phyloP scores from a whole-genome alignment of 306 rosid species.

The Cucurbita moschata region DNA sequence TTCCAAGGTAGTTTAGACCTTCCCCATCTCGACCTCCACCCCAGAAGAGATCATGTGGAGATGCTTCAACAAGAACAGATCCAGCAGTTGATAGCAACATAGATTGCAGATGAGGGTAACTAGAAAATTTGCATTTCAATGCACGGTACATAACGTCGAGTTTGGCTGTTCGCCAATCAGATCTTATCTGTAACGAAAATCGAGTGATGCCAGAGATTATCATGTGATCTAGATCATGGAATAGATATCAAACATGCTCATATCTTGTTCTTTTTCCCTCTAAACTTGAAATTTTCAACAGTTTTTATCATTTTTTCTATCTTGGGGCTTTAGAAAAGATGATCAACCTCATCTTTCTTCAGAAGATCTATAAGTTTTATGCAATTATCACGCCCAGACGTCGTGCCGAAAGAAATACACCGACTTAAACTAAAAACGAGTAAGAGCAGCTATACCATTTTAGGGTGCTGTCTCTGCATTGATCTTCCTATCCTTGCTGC shows the following conservation, averaged over 20 bases:
- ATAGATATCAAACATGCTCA: neutral
- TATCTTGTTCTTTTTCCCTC: neutral
- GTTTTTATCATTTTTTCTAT: neutral
- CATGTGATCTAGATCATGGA: neutral
- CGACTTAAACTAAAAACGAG: neutral
- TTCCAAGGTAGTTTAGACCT: conserved; percentile 80
- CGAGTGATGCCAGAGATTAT: neutral
- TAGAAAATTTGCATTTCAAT: conserved; percentile 76
- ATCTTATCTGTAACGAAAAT: conserved; percentile 40
- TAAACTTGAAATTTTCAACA: neutral
- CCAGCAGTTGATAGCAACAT: conserved; percentile 72
- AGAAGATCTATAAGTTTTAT: neutral
- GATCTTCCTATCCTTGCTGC: conserved; percentile 85
- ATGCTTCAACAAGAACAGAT: conserved; percentile 81
- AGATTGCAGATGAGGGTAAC: conserved; percentile 56
- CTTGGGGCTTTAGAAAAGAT: neutral
- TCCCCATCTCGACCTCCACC: conserved; percentile 95
- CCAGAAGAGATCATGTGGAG: conserved; percentile 90
- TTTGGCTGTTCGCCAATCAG: conserved; percentile 75
- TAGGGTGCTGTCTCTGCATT: conserved; percentile 57
- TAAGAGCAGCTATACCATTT: conserved; percentile 35
- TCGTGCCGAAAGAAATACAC: neutral
- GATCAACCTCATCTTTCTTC: neutral
- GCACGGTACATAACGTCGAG: conserved; percentile 71
- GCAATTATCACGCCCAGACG: neutral